Evolutionary conservation across 1,139 yeast genomes (phyloP).

Genomic region (Protomyces macrosporus): DNA sequence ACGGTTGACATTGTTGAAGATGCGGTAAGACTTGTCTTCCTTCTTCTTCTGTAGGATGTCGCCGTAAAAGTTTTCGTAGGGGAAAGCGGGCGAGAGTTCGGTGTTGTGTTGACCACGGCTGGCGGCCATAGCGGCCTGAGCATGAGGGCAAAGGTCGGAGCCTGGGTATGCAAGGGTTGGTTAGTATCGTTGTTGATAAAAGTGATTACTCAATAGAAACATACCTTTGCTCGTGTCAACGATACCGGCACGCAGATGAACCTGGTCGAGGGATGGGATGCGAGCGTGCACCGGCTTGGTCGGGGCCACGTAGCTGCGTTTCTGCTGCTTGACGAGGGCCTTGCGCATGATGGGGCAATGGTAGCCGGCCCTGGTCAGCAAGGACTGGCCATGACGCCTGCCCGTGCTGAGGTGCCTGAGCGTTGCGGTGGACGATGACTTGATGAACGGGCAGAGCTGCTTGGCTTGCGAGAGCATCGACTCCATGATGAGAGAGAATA

Average conservation of each 20-base stretch:
- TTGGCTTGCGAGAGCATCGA: constrained; percentile 70
- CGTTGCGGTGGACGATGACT: constrained; percentile 55
- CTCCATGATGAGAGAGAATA: constrained; percentile 53
- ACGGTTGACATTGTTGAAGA: constrained; percentile 93
- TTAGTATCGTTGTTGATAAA: not conserved
- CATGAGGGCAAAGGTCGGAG: constrained; percentile 21
- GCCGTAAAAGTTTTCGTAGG: constrained; percentile 60
- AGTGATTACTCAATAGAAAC: not conserved
- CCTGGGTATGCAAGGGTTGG: constrained; percentile 12
- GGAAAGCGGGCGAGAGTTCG: constrained; percentile 43
- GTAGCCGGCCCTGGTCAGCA: constrained; percentile 58
- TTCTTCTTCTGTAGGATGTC: constrained; percentile 67
- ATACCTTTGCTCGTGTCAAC: constrained; percentile 34
- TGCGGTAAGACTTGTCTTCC: constrained; percentile 85
- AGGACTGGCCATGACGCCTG: constrained; percentile 37
- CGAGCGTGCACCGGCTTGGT: constrained; percentile 44
- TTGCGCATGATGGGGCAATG: constrained; percentile 86
- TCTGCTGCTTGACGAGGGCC: constrained; percentile 49
- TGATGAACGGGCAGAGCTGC: constrained; percentile 80
- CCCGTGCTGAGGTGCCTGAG: constrained; percentile 51
- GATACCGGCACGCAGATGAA: constrained; percentile 39
- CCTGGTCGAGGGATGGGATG: constrained; percentile 37
- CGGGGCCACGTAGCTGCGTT: constrained; percentile 52
- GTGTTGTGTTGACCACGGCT: not conserved
- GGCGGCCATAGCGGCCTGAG: constrained; percentile 21